A percentile compares a stretch with the other conserved stretches of the same genome.
These are phyloP conservation scores for Trichoderma parareesei DNA, from an alignment of 495 filamentous ascomycete genomes.

Conservation along the genomic window DNA sequence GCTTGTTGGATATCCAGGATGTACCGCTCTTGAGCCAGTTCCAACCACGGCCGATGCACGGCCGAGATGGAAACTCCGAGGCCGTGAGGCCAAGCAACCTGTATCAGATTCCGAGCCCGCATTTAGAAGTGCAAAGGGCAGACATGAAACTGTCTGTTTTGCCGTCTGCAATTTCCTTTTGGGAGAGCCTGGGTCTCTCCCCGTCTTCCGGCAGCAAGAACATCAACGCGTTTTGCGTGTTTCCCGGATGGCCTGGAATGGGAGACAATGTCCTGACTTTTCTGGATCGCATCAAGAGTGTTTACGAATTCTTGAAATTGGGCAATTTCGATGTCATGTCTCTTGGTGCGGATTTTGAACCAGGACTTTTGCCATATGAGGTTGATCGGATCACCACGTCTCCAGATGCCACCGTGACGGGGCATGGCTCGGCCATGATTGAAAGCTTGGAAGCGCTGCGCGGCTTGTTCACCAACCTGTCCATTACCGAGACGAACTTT, in stretches of 20 bases:
- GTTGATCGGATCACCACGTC: slow-evolving; percentile 29
- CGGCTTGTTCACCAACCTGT: slow-evolving; percentile 26
- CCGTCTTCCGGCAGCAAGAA: slow-evolving; percentile 75
- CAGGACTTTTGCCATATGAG: slow-evolving; percentile 53
- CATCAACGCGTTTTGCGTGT: slow-evolving; percentile 71
- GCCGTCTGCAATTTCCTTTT: slow-evolving; percentile 73
- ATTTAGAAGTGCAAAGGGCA: slow-evolving; percentile 68
- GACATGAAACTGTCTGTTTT: slow-evolving; percentile 68
- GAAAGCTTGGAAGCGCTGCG: slow-evolving; percentile 29
- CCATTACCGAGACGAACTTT: slow-evolving; percentile 45
- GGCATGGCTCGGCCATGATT: slow-evolving; percentile 21
- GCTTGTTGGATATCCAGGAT: slow-evolving; percentile 45
- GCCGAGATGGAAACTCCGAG: slow-evolving; percentile 20
- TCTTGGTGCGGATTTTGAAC: slow-evolving; percentile 39
- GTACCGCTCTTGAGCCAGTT: slow-evolving; percentile 38
- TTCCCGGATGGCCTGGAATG: slow-evolving; percentile 53
- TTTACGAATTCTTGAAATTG: slow-evolving; percentile 73
- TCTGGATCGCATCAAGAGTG: slow-evolving; percentile 58
- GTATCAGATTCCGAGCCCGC: slow-evolving; percentile 51
- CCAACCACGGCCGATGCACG: slow-evolving; percentile 31
- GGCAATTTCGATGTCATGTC: slow-evolving; percentile 59
- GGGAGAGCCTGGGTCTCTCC: slow-evolving; percentile 81
- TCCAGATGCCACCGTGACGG: slow-evolving; percentile 17
- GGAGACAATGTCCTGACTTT: slow-evolving; percentile 57
- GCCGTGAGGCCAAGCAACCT: slow-evolving; percentile 31